Evolutionary conservation across 768 basidiomycete genomes (phyloP).

Genomic region (Chalciporus chontae): DNA sequence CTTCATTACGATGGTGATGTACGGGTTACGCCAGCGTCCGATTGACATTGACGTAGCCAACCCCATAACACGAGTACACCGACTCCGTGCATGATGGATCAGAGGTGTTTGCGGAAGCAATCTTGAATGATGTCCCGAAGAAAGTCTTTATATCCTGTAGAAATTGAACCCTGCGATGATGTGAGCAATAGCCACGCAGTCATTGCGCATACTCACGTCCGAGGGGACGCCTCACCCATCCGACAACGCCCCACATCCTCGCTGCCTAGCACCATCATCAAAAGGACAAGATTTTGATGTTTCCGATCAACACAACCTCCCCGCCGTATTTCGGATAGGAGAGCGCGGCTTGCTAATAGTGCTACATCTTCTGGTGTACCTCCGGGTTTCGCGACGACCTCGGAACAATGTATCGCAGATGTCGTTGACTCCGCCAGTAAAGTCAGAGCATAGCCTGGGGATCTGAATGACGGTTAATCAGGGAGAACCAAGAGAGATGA

Average conservation of each 20-base stretch:
- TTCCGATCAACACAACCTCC: conserved; percentile 91
- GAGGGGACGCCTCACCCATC: conserved; percentile 77
- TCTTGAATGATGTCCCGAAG: conserved; percentile 94
- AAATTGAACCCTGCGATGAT: conserved; percentile 76
- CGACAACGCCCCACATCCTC: conserved; percentile 92
- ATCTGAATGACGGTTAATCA: conserved; percentile 45
- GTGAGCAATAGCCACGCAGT: conserved; percentile 1
- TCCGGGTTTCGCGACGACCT: conserved; percentile 79
- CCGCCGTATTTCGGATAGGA: conserved; percentile 72
- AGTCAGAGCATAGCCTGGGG: conserved; percentile 92
- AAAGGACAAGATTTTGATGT: conserved; percentile 80
- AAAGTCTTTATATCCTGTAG: conserved; percentile 76
- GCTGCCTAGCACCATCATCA: conserved; percentile 94
- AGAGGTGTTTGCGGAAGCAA: conserved; percentile 56
- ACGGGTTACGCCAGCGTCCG: conserved; percentile 57
- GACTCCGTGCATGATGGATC: conserved; percentile 56
- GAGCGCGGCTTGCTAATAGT: conserved; percentile 68
- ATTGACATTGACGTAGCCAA: conserved; percentile 88
- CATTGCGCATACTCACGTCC: conserved; percentile 59
- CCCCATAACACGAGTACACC: conserved; percentile 86
- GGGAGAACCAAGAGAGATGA: neutral
- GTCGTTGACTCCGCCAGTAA: conserved; percentile 92
- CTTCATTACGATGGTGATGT: neutral
- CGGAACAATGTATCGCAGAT: conserved; percentile 80
- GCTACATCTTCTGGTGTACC: conserved; percentile 93